A percentile compares a stretch with the other conserved stretches of the same genome.
These are phyloP conservation scores for Alternaria brassicicola DNA, from an alignment of 2,329 filamentous ascomycete genomes.

Conservation along the genomic window DNA sequence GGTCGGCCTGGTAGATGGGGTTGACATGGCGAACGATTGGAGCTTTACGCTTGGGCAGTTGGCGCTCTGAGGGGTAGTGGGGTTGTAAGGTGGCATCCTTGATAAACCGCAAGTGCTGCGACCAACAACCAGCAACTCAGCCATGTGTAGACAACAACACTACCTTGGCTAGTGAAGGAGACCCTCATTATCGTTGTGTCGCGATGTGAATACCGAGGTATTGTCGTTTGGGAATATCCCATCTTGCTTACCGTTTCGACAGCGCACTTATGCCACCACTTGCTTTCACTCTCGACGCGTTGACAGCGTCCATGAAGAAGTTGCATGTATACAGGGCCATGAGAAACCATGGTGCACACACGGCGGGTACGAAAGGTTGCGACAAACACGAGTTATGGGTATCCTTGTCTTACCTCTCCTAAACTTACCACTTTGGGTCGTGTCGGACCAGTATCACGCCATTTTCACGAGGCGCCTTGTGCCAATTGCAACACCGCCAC, in stretches of 20 bases:
- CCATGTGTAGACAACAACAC: neutral
- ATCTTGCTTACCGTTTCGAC: neutral
- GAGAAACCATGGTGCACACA: neutral
- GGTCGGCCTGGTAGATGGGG: neutral
- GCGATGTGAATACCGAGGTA: neutral
- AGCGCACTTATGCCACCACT: neutral
- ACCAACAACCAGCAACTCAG: neutral
- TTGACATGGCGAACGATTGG: conserved; percentile 19
- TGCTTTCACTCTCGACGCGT: neutral
- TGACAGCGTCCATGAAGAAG: neutral
- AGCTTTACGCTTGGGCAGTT: conserved; percentile 1
- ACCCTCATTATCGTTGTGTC: neutral
- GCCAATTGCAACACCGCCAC: conserved; percentile 13
- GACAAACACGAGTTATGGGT: neutral
- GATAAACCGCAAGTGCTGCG: neutral
- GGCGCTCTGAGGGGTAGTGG: conserved; percentile 9
- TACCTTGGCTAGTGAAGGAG: neutral
- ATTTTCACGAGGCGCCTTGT: conserved; percentile 14
- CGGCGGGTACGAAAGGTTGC: neutral
- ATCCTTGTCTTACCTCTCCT: neutral
- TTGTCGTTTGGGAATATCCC: neutral
- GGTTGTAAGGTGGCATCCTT: neutral
- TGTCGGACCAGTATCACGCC: conserved; percentile 27
- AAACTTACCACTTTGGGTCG: neutral
- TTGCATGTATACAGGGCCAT: neutral